Conservation (phyloP, 371 early-diverging fungal species). For the Syncephalastrum racemosum region DNA sequence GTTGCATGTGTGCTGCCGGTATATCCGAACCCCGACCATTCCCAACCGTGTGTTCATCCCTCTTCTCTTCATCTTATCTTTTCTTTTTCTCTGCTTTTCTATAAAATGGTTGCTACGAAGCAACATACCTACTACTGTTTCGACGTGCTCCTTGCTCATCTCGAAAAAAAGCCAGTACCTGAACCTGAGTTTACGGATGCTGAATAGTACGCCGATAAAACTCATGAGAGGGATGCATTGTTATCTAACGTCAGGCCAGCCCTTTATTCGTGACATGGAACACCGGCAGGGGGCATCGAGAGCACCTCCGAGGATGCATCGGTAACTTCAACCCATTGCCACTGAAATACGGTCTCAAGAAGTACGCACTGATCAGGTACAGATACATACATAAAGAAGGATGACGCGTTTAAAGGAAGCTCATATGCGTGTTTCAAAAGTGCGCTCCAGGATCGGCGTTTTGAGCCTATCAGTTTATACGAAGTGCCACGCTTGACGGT, state of each 20-base stretch:
- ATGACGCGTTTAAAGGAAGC: background rate
- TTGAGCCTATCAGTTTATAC: slow-evolving; percentile 66
- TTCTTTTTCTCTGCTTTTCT: slow-evolving; percentile 6
- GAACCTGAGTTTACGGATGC: slow-evolving; percentile 51
- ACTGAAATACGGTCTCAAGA: slow-evolving; percentile 68
- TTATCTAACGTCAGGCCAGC: slow-evolving; percentile 23
- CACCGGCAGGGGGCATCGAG: slow-evolving; percentile 34
- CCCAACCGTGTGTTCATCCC: background rate
- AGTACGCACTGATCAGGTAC: slow-evolving; percentile 86
- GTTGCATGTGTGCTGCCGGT: too few relatives aligned
- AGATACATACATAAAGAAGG: background rate
- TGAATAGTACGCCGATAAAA: slow-evolving; percentile 45
- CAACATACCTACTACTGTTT: slow-evolving; percentile 79
- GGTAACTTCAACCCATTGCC: slow-evolving; percentile 84
- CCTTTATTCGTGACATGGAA: slow-evolving; percentile 93
- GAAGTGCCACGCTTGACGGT: slow-evolving; percentile 73
- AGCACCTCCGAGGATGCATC: slow-evolving; percentile 87
- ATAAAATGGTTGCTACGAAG: slow-evolving; percentile 39
- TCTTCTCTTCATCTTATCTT: slow-evolving; percentile 10
- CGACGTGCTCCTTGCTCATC: slow-evolving; percentile 58
- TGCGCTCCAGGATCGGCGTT: slow-evolving; percentile 82
- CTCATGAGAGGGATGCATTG: background rate
- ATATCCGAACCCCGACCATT: too few relatives aligned
- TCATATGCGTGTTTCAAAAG: slow-evolving; percentile 29
- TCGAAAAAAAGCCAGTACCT: slow-evolving; percentile 37